These are phyloP conservation scores for Nakazawaea ernobii DNA, from an alignment of 805 yeast species.

Conservation along the genomic window DNA sequence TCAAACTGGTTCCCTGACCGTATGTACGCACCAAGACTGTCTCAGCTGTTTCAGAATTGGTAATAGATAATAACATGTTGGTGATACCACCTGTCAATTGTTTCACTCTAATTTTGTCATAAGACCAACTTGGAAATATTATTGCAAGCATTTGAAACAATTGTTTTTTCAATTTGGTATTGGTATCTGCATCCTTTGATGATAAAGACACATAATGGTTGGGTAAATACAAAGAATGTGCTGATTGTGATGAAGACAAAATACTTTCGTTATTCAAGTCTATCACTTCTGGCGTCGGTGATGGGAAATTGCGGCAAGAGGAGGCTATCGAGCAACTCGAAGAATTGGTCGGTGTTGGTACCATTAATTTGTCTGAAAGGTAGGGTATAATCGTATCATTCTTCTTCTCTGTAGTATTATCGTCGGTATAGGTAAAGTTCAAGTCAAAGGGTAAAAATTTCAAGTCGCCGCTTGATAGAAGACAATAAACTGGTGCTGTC, in stretches of 20 bases:
- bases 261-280: slow-evolving; percentile 7
- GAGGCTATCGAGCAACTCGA: neutral
- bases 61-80: slow-evolving; percentile 50
- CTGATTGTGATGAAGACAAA: slow-evolving; percentile 25
- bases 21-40: slow-evolving; percentile 60
- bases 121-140: slow-evolving; percentile 28
- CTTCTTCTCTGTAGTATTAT: neutral
- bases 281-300: slow-evolving; percentile 7
- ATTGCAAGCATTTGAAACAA: slow-evolving; percentile 30
- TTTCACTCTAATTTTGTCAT: slow-evolving; percentile 28
- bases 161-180: slow-evolving; percentile 26
- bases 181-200: slow-evolving; percentile 21
- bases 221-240: slow-evolving; percentile 48
- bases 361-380: neutral
- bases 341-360: neutral
- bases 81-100: slow-evolving; percentile 61
- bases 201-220: slow-evolving; percentile 34
- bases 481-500: slow-evolving; percentile 17
- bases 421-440: neutral
- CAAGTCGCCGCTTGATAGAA: slow-evolving; percentile 22
- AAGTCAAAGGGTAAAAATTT: slow-evolving; percentile 20
- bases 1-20: slow-evolving; percentile 66
- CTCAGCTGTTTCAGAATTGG: slow-evolving; percentile 23
- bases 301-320: neutral
- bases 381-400: neutral